Evolutionary conservation across 2,329 filamentous ascomycete genomes (phyloP).

Genomic region (Sporothrix phasma): DNA sequence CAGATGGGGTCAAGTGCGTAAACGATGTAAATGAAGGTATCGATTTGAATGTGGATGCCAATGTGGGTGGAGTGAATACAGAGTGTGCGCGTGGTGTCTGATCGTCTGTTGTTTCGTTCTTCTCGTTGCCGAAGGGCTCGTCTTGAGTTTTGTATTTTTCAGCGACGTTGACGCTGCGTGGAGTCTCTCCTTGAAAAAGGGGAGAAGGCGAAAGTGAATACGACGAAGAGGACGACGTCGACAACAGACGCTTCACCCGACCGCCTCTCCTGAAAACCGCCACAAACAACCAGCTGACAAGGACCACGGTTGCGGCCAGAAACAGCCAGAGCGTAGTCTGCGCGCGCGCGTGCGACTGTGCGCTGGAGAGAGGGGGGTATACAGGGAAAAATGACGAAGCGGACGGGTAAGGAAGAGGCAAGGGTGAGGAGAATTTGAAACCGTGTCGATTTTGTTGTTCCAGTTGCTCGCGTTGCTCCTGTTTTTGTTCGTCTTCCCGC

Average conservation of each 20-base stretch:
- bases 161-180: neutral
- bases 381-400: no score
- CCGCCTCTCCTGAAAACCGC: neutral
- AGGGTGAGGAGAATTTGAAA: neutral
- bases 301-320: neutral
- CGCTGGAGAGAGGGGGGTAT: no score
- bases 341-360: neutral
- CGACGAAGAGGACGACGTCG: neutral
- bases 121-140: neutral
- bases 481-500: neutral
- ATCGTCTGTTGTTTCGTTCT: neutral
- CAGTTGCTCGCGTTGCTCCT: neutral
- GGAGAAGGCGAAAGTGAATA: neutral
- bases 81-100: neutral
- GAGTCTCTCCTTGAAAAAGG: neutral
- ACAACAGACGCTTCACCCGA: neutral
- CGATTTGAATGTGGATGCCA: no score
- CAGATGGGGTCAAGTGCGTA: neutral
- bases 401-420: no score
- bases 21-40: neutral
- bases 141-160: neutral
- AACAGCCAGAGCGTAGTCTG: constrained; percentile 6
- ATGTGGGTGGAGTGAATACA: neutral
- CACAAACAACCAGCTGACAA: constrained; percentile 9
- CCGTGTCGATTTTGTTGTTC: neutral